Percentiles rank a stretch among this genome's conserved stretches.
Evolutionary conservation across 352 stramenopile genomes (phyloP).

Genomic region (Pythium phragmiticola): DNA sequence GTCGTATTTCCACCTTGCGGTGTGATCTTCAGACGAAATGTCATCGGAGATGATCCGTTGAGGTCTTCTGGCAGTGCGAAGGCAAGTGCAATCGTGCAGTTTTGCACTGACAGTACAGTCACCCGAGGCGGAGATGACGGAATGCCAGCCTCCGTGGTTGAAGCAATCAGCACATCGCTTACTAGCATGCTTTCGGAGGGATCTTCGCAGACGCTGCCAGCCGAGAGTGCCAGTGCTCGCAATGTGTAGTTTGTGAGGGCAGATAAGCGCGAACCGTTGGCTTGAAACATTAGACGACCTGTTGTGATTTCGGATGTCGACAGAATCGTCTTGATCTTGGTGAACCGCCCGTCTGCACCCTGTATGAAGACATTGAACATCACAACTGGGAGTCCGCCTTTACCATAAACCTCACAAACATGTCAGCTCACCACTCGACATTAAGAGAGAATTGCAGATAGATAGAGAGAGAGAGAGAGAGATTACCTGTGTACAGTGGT

Average conservation of each 20-base stretch:
- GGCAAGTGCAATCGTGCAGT: constrained; percentile 27
- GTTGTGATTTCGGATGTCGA: constrained; percentile 18
- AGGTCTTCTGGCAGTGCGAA: constrained; percentile 32
- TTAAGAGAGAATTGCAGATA: not conserved
- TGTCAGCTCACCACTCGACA: not conserved
- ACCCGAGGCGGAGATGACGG: constrained; percentile 28
- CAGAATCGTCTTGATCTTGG: constrained; percentile 30
- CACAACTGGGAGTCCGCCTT: constrained; percentile 17
- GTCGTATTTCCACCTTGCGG: not conserved
- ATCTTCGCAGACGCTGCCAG: constrained; percentile 38
- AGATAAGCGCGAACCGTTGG: constrained; percentile 17
- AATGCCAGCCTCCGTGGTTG: constrained; percentile 29
- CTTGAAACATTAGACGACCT: constrained; percentile 25
- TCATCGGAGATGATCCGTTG: constrained; percentile 22
- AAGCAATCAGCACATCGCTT: constrained; percentile 33
- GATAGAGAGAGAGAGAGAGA: not conserved
- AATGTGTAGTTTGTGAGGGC: constrained; percentile 38
- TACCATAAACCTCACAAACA: not conserved
- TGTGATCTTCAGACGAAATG: not conserved
- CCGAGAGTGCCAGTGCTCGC: constrained; percentile 43
- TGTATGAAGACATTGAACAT: constrained; percentile 17
- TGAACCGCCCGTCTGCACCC: constrained; percentile 14
- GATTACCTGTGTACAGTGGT: constrained; percentile 26
- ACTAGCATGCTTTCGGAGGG: constrained; percentile 24
- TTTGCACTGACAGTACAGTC: constrained; percentile 18